A percentile compares a stretch with the other conserved stretches of the same genome.
Evolutionary conservation across 352 stramenopile species (phyloP).

Genomic region (Phytophthora meadii): DNA sequence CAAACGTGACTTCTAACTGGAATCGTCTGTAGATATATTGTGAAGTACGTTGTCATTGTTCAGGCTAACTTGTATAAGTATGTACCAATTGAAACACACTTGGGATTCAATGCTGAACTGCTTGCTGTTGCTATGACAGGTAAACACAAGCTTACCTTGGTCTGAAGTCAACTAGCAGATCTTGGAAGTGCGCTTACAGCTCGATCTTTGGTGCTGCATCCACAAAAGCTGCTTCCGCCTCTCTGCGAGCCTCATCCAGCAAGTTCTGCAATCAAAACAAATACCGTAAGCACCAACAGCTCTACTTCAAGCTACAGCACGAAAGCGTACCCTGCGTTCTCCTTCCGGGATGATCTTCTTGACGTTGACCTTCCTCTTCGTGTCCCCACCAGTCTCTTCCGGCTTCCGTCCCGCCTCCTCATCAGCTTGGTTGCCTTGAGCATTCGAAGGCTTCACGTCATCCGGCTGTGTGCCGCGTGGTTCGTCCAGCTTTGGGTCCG

Average conservation of each 20-base stretch:
- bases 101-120: conserved; percentile 5
- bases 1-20: conserved; percentile 15
- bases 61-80: conserved; percentile 19
- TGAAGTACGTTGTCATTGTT: conserved; percentile 4
- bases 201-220: conserved; percentile 24
- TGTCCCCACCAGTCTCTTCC: conserved; percentile 3
- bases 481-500: conserved; percentile 3
- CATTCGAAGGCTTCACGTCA: conserved; percentile 2
- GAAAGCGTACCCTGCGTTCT: conserved; percentile 34
- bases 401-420: conserved; percentile 6
- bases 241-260: conserved; percentile 47
- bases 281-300: conserved; percentile 5
- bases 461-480: neutral
- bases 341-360: conserved; percentile 44
- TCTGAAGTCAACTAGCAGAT: neutral
- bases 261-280: conserved; percentile 40
- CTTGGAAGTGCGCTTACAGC: conserved; percentile 22
- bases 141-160: neutral
- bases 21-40: conserved; percentile 8
- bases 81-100: conserved; percentile 1
- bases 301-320: neutral
- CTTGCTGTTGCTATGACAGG: conserved; percentile 15
- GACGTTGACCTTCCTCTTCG: conserved; percentile 38
- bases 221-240: conserved; percentile 42
- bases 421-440: conserved; percentile 20